Evolutionary conservation across 495 filamentous ascomycete genomes (phyloP), one percentile per base, ranked within the genome.

Genomic region (Clavariopsis aquatica): DNA sequence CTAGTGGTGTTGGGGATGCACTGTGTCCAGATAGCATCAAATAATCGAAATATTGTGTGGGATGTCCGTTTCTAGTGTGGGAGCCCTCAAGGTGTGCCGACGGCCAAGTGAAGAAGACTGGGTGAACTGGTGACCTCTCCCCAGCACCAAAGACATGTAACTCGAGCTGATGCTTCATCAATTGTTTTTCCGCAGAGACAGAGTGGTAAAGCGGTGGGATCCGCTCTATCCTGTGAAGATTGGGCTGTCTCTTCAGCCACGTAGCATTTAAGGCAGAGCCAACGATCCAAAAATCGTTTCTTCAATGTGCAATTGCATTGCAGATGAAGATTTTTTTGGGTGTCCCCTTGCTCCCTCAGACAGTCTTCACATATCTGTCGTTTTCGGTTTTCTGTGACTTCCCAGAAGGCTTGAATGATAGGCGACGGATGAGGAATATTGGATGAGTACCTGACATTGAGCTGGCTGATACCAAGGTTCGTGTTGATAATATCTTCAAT

Each of bases 251-350:
- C 29, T 26, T 65, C 62, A 12, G n/a, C 51, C n/a, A 27, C 19
- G 38, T 38, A 65, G 54, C 62, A 65, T 28, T 31, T 15, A 10
- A 65, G 26, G 45, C 62, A 65, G 4, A 65, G 27, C 62, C 62
- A 65, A 22, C 62, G 62, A 41, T 65, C 62, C 6, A 65, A 47
- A 24, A 65, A 65, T 1, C 23, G 53, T 27, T 23, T 23, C 31
- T 41, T 22, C 15, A 65, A 31, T 13, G 62, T 58, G 38, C 62
- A 65, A 28, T 41, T 15, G 46, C 62, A 65, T 22, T 49, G 45
- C 2, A 10, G 4, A 5, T 34, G 45, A n/a, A 27, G 19, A n/a
- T n/a, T 17, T 19, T 24, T 10, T 36, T 51, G 26, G 0, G 5
- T 9, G 23, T 4, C 27, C 3, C 5, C 13, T 12, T 20, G 19